These are phyloP conservation scores for Clarireedia homoeocarpa DNA, from an alignment of 2,329 filamentous ascomycete genomes.

Conservation along the genomic window DNA sequence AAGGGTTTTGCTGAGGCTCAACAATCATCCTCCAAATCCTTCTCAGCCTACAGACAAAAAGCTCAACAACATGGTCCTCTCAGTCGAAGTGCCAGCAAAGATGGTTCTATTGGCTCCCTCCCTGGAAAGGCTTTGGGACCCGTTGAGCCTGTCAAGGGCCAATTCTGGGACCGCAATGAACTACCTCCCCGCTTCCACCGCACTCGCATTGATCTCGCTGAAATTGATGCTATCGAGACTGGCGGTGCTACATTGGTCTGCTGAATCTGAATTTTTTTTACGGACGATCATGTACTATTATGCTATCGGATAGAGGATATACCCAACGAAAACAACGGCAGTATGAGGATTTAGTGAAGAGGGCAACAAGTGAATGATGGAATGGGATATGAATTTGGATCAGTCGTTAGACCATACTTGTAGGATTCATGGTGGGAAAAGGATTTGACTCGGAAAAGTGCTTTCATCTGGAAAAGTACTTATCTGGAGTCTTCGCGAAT, in stretches of 20 bases:
- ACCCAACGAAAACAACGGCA: background rate
- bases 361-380: background rate
- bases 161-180: constrained; percentile 84
- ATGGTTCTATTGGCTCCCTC: constrained; percentile 23
- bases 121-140: constrained; percentile 63
- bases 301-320: background rate
- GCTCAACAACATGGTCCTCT: constrained; percentile 54
- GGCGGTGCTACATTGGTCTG: constrained; percentile 66
- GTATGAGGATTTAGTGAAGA: background rate
- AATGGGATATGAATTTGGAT: background rate
- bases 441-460: constrained; percentile 4
- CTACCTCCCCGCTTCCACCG: constrained; percentile 79
- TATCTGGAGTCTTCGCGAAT: background rate
- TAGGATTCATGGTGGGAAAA: background rate
- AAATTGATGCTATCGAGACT: constrained; percentile 95
- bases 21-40: constrained; percentile 34
- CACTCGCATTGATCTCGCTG: constrained; percentile 62
- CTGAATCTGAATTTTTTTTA: constrained; percentile 13
- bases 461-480: background rate
- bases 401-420: background rate
- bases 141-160: constrained; percentile 60
- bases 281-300: background rate
- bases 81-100: constrained; percentile 22
- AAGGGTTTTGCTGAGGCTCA: constrained; percentile 43
- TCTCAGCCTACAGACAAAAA: constrained; percentile 51